phyloP scores from a whole-genome alignment of 495 filamentous ascomycete species.

The Viridothelium virens region DNA sequence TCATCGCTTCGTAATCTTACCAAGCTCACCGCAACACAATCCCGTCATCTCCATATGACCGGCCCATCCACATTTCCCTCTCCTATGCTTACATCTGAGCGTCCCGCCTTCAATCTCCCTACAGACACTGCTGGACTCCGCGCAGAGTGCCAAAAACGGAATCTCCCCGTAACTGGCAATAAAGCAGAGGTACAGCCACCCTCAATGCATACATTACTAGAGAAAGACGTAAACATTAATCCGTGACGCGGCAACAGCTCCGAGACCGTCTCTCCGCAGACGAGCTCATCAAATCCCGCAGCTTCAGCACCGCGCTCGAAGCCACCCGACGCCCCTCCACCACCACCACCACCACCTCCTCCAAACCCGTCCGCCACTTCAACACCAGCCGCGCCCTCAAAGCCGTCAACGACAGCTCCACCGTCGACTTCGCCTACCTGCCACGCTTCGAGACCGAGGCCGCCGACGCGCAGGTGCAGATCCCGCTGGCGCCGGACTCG shows the following conservation, averaged over 20 bases:
- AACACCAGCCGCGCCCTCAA: slow-evolving; percentile 52
- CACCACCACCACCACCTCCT: slow-evolving; percentile 19
- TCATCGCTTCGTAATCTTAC: slow-evolving; percentile 45
- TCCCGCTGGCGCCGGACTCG: slow-evolving; percentile 9
- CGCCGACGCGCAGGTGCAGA: background rate
- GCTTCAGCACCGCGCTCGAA: slow-evolving; percentile 48
- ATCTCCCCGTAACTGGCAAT: slow-evolving; percentile 48
- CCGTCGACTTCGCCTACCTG: slow-evolving; percentile 59
- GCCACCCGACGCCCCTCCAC: slow-evolving; percentile 29
- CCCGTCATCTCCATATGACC: slow-evolving; percentile 48
- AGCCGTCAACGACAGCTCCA: slow-evolving; percentile 49
- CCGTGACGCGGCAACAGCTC: slow-evolving; percentile 35
- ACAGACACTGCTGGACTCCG: slow-evolving; percentile 30
- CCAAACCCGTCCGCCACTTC: slow-evolving; percentile 44
- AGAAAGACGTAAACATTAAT: slow-evolving; percentile 31
- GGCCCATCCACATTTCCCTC: slow-evolving; percentile 37
- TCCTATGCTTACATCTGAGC: slow-evolving; percentile 31
- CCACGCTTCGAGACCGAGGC: slow-evolving; percentile 44
- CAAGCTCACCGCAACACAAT: slow-evolving; percentile 37
- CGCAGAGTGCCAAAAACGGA: slow-evolving; percentile 36
- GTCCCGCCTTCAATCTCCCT: slow-evolving; percentile 31
- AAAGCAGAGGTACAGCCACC: slow-evolving; percentile 41
- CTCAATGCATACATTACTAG: slow-evolving; percentile 29
- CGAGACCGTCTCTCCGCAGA: slow-evolving; percentile 47
- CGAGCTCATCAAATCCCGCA: slow-evolving; percentile 45